These are phyloP conservation scores for Stephania yunnanensis DNA, from an alignment of 164 flowering plant species.

Conservation along the genomic window DNA sequence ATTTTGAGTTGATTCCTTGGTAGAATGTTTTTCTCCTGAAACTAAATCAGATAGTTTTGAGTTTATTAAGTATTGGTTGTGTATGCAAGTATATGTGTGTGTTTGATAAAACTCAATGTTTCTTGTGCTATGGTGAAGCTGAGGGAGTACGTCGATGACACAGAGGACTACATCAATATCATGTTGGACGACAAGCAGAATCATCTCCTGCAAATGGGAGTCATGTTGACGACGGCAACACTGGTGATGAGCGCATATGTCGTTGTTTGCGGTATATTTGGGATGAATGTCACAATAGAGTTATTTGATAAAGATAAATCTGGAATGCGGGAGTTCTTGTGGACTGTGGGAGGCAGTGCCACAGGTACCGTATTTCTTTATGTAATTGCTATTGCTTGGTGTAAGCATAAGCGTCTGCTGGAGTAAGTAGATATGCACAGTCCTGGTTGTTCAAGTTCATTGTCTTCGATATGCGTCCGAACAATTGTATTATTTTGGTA, in stretches of 20 bases:
- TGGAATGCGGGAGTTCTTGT: slow-evolving; percentile 50
- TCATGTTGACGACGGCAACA: slow-evolving; percentile 86
- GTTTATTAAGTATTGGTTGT: neutral
- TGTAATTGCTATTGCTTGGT: slow-evolving; percentile 78
- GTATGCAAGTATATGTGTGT: neutral
- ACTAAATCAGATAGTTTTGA: neutral
- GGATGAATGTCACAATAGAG: slow-evolving; percentile 87
- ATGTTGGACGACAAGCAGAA: slow-evolving; percentile 99
- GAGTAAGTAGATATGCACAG: slow-evolving; percentile 33
- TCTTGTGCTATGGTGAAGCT: slow-evolving; percentile 39
- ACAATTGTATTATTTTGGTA: neutral
- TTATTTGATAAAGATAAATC: slow-evolving; percentile 34
- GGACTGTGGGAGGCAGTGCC: slow-evolving; percentile 58
- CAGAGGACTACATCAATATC: slow-evolving; percentile 96
- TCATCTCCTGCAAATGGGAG: slow-evolving; percentile 93
- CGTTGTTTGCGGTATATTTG: slow-evolving; percentile 77
- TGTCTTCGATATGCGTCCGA: neutral
- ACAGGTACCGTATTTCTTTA: slow-evolving; percentile 59
- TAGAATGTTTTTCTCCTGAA: neutral
- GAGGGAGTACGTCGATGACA: slow-evolving; percentile 94
- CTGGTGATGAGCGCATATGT: slow-evolving; percentile 77
- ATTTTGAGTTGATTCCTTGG: neutral
- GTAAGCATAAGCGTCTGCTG: slow-evolving; percentile 70
- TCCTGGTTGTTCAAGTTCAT: neutral
- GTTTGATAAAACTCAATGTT: neutral